phyloP scores from a whole-genome alignment of 2,329 filamentous ascomycete species.

The Apiospora marii region DNA sequence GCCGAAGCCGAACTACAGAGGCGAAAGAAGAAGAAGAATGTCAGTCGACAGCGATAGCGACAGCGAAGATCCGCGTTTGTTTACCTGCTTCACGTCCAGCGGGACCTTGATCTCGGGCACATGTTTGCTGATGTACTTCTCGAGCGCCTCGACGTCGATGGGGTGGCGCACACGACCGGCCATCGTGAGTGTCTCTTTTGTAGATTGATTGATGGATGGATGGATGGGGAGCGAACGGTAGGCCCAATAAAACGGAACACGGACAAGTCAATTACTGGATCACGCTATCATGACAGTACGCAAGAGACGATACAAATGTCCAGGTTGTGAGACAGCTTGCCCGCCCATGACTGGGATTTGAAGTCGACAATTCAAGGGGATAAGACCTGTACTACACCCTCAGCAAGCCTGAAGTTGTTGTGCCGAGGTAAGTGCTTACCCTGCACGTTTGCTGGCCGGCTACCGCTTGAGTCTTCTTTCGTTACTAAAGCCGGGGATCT shows the following conservation, averaged over 20 bases:
- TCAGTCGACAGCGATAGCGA: conserved; percentile 2
- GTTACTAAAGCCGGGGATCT: not conserved
- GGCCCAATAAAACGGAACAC: not conserved
- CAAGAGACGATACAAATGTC: not conserved
- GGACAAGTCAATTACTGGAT: not conserved
- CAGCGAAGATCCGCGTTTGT: not conserved
- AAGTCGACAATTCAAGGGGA: not conserved
- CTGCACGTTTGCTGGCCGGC: not conserved
- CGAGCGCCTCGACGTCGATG: conserved; percentile 82
- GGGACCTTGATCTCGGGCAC: conserved; percentile 87
- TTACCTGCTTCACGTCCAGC: conserved; percentile 86
- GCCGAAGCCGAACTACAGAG: conserved; percentile 85
- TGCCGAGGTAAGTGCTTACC: conserved; percentile 7
- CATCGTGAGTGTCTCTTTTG: conserved; percentile 56
- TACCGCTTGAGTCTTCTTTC: not conserved
- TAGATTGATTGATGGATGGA: not conserved
- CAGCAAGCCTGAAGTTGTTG: not conserved
- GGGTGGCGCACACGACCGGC: conserved; percentile 89
- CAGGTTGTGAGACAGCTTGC: not conserved
- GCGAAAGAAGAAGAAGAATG: not conserved
- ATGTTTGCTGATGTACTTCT: conserved; percentile 77
- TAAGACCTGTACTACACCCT: not conserved
- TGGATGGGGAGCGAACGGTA: not conserved
- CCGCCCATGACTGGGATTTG: conserved; percentile 7
- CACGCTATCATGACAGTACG: not conserved